Conservation (phyloP, 345 rosid genomes). For the Raphanus raphanistrum region DNA sequence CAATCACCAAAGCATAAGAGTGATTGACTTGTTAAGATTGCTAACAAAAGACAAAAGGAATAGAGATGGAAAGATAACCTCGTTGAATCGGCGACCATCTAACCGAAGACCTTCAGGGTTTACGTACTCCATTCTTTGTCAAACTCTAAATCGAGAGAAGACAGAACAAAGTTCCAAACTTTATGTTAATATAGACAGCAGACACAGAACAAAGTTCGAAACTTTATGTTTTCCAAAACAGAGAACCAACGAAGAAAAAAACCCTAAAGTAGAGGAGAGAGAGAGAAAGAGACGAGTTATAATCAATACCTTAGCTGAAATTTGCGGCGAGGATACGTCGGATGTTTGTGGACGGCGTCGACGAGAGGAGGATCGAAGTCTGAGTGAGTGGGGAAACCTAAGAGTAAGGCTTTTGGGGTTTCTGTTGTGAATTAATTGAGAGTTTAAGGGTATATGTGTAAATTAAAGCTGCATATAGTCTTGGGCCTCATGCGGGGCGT, state of each 20-base stretch:
- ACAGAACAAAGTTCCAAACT: conserved; percentile 9
- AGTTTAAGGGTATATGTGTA: not conserved
- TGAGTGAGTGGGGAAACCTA: not conserved
- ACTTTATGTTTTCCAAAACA: not conserved
- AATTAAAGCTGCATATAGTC: not conserved
- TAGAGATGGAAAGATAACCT: conserved; percentile 44
- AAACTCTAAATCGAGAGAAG: not conserved
- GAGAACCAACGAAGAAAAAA: not conserved
- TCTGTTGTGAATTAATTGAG: not conserved
- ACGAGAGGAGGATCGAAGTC: not conserved
- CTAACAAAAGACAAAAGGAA: not conserved
- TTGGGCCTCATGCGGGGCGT: not conserved
- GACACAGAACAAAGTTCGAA: not conserved
- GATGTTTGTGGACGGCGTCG: conserved; percentile 24
- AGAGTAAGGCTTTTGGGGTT: conserved; percentile 10
- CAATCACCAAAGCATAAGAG: not conserved
- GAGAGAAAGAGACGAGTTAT: not conserved
- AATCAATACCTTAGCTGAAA: not conserved
- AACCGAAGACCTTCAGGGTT: conserved; percentile 87
- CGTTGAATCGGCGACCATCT: conserved; percentile 85
- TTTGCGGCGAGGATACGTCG: conserved; percentile 17
- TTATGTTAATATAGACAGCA: not conserved
- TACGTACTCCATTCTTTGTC: conserved; percentile 63
- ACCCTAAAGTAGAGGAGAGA: not conserved
- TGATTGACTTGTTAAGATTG: not conserved